Conservation (phyloP, 805 yeast species). For the Hanseniaspora lindneri region DNA sequence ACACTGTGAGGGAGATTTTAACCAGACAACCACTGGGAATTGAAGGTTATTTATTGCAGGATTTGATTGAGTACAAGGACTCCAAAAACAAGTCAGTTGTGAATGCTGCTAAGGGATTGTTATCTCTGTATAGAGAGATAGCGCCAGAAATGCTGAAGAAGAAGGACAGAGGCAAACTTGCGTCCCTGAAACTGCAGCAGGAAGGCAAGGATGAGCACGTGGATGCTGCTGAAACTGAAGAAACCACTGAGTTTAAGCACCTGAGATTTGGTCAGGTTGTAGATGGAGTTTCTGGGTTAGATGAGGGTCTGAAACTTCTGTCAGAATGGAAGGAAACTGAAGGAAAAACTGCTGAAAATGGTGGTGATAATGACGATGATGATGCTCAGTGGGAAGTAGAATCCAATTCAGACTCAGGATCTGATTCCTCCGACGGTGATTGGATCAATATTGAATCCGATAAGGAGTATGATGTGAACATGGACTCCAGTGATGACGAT, state of each 20-base stretch:
- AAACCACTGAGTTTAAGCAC: constrained; percentile 26
- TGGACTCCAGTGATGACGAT: constrained; percentile 32
- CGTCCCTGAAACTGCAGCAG: constrained; percentile 66
- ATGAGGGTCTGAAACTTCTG: constrained; percentile 84
- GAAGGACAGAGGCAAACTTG: constrained; percentile 88
- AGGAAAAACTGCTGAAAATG: constrained; percentile 37
- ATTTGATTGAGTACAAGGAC: constrained; percentile 78
- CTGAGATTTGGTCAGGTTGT: constrained; percentile 68
- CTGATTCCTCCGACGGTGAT: constrained; percentile 25
- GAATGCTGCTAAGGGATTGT: constrained; percentile 84
- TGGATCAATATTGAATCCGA: constrained; percentile 31
- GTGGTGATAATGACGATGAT: too few relatives aligned
- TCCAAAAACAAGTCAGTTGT: constrained; percentile 88
- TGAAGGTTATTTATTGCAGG: constrained; percentile 77
- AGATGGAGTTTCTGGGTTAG: constrained; percentile 43
- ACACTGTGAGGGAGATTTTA: constrained; percentile 85
- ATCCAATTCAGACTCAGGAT: constrained; percentile 27
- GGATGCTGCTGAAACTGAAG: constrained; percentile 49
- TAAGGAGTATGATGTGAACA: constrained; percentile 38
- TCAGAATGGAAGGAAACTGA: constrained; percentile 64
- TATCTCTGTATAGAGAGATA: constrained; percentile 78
- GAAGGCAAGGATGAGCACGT: constrained; percentile 39
- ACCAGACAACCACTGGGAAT: constrained; percentile 92
- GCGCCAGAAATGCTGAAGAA: constrained; percentile 90
- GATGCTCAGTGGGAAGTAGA: constrained; percentile 39